These are phyloP conservation scores for Serendipita vermifera DNA, from an alignment of 768 basidiomycete genomes.

Conservation along the genomic window DNA sequence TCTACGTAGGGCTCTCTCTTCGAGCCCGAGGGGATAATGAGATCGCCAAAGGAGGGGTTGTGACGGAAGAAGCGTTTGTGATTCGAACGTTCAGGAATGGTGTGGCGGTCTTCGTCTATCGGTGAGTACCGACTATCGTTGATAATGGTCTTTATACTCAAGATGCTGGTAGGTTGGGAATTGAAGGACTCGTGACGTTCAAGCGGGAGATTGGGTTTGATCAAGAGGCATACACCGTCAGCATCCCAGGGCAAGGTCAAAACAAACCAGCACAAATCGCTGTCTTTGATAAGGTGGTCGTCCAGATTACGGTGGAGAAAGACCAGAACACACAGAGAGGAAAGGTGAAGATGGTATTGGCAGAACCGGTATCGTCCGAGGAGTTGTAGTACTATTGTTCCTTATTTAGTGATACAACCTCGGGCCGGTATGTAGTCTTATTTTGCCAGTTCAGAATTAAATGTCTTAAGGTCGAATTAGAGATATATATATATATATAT, in stretches of 20 bases:
- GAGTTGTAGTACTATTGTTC: slow-evolving; percentile 25
- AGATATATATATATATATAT: too few species aligned
- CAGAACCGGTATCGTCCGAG: slow-evolving; percentile 48
- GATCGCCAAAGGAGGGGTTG: slow-evolving; percentile 28
- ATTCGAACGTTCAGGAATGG: slow-evolving; percentile 93
- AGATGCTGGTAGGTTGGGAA: slow-evolving; percentile 52
- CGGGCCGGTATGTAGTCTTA: too few species aligned
- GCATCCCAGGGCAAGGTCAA: slow-evolving; percentile 37
- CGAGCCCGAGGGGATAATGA: slow-evolving; percentile 43
- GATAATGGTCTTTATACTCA: background rate
- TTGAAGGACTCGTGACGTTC: slow-evolving; percentile 92
- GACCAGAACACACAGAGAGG: slow-evolving; percentile 88
- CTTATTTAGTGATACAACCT: too few species aligned
- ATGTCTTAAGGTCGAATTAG: too few species aligned
- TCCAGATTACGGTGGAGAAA: slow-evolving; percentile 87
- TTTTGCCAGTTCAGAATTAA: too few species aligned
- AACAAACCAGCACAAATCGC: slow-evolving; percentile 47
- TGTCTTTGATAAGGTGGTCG: slow-evolving; percentile 87
- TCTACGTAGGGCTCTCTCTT: slow-evolving; percentile 88
- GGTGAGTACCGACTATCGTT: slow-evolving; percentile 38
- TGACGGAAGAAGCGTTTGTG: slow-evolving; percentile 78
- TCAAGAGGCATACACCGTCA: slow-evolving; percentile 77
- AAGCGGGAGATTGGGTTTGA: slow-evolving; percentile 83
- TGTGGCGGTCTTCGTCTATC: slow-evolving; percentile 87
- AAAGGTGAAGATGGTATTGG: slow-evolving; percentile 71